Evolutionary conservation across 2,329 filamentous ascomycete genomes (phyloP).

Genomic region (Aureobasidium leucospermi): DNA sequence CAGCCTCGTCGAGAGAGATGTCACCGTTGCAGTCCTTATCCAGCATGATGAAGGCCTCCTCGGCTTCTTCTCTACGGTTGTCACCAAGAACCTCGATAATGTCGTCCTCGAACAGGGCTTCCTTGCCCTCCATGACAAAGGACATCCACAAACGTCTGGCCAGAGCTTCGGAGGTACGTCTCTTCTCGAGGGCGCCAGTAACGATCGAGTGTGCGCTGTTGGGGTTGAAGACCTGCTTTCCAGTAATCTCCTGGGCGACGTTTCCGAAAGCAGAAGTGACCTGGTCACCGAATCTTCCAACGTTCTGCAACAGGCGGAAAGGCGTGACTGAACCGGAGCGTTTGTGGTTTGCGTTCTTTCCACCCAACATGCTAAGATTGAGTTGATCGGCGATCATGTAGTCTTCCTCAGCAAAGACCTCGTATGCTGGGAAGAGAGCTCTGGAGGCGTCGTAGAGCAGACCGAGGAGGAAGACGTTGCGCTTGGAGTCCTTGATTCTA

Average conservation of each 20-base stretch:
- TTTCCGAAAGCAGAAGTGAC: conserved; percentile 90
- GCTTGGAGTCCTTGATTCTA: conserved; percentile 83
- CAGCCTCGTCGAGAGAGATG: conserved; percentile 92
- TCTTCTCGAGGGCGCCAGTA: conserved; percentile 79
- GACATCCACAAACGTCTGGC: conserved; percentile 98
- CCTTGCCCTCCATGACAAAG: conserved; percentile 83
- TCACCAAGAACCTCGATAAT: conserved; percentile 79
- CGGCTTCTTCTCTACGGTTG: conserved; percentile 66
- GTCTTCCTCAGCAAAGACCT: conserved; percentile 80
- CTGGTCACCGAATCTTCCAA: conserved; percentile 79
- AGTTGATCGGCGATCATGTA: conserved; percentile 75
- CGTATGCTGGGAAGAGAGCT: conserved; percentile 83
- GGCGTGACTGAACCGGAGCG: conserved; percentile 63
- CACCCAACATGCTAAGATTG: conserved; percentile 50
- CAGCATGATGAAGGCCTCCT: conserved; percentile 73
- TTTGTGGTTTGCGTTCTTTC: conserved; percentile 46
- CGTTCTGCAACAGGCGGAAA: conserved; percentile 63
- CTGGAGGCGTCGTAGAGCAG: conserved; percentile 87
- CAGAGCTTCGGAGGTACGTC: conserved; percentile 76
- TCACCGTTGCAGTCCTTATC: conserved; percentile 89
- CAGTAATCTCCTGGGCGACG: conserved; percentile 88
- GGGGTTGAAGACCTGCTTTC: conserved; percentile 90
- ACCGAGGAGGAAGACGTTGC: conserved; percentile 71
- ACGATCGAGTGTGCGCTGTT: conserved; percentile 86
- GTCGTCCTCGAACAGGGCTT: conserved; percentile 72